Evolutionary conservation across 1,284 basidiomycete genomes (phyloP), one percentile per base, ranked within the genome.

Genomic region (Pseudozyma sp.): DNA sequence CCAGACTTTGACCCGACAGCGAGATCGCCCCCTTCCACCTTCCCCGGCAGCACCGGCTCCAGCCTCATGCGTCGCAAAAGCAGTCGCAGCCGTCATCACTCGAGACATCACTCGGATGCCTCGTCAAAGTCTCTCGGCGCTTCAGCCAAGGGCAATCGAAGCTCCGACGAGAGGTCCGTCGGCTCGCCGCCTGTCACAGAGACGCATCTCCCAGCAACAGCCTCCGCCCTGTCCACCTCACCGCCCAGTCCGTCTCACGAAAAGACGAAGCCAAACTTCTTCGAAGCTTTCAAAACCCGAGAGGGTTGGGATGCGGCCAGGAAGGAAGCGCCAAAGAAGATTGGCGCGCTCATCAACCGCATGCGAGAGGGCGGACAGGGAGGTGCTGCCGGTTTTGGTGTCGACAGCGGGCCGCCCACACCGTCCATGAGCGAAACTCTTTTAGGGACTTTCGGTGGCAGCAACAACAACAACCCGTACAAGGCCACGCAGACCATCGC

Each of bases 261-360:
- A 17, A 65, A 67, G 43, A 49, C 51, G 39, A 64, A 58, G 17
- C 54, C 68, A 45, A 67, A 67, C 63, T 77, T 83, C 45, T 64
- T 82, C 40, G 81, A 82, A 7, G 77, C 68, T 4, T 74, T 82
- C 45, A 77, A 81, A 19, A 69, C 71, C 19, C 75, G 77, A 34
- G 82, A 83, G 40, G 75, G 68, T 13, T 82, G 81, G 81, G 81
- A 83, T 30, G 57, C 66, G 2, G 79, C 79, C 4, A 46, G 78
- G 4, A 81, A 81, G 44, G 79, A 81, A 30, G 81, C 79, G n/a
- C 81, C 82, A 13, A 81, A 79, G 58, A 79, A 81, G 61, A 59
- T 82, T 30, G 79, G 80, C 16, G 82, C 81, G 4, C 65, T 84
- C 44, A 74, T 84, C 51, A 73, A 35, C 19, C 65, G 81, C 40